phyloP scores from a whole-genome alignment of 495 filamentous ascomycete species.

The Entonaema liquescens region DNA sequence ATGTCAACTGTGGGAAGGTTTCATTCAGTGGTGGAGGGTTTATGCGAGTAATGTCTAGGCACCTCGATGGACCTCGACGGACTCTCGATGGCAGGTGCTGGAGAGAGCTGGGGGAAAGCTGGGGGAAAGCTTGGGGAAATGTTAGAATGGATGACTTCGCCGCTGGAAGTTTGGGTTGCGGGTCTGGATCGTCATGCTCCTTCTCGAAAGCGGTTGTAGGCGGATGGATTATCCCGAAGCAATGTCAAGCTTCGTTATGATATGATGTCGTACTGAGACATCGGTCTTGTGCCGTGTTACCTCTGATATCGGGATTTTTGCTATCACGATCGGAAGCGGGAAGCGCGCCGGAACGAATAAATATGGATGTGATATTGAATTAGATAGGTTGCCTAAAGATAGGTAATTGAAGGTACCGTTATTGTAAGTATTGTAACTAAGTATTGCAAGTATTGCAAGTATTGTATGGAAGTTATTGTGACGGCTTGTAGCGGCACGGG shows the following conservation, averaged over 20 bases:
- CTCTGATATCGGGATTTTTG: background rate
- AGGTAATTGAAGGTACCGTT: background rate
- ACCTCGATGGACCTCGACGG: background rate
- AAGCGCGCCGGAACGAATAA: background rate
- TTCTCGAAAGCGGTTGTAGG: slow-evolving; percentile 23
- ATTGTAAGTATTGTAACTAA: background rate
- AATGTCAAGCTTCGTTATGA: slow-evolving; percentile 14
- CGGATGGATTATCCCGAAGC: slow-evolving; percentile 10
- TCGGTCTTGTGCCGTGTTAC: slow-evolving; percentile 2
- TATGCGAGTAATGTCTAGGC: slow-evolving; percentile 17
- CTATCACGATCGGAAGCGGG: slow-evolving; percentile 1
- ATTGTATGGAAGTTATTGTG: background rate
- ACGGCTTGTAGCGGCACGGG: too few species aligned
- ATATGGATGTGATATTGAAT: background rate
- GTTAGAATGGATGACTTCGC: slow-evolving; percentile 27
- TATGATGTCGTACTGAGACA: slow-evolving; percentile 10
- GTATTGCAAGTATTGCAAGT: background rate
- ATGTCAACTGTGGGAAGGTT: background rate
- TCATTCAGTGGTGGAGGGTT: background rate
- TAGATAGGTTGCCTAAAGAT: background rate
- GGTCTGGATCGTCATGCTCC: slow-evolving; percentile 42
- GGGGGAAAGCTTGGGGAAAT: background rate
- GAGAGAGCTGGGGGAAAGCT: slow-evolving; percentile 1
- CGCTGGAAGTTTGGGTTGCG: slow-evolving; percentile 25
- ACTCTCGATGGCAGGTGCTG: background rate